A percentile compares a stretch with the other conserved stretches of the same genome.
Conservation (phyloP, 148 eudicot genomes). For the Silene latifolia region DNA sequence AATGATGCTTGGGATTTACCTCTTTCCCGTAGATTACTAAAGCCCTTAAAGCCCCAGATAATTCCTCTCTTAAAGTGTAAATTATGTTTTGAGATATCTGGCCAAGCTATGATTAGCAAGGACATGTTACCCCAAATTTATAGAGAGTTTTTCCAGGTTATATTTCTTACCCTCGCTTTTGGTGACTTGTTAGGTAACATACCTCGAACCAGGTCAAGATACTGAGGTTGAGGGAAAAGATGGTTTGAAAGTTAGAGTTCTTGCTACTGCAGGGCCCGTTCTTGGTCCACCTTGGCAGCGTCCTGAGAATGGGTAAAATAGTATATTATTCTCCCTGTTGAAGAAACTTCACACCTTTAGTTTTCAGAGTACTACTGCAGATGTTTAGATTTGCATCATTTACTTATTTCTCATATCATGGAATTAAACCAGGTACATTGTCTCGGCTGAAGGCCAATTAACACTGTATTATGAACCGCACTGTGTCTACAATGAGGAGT, state of each 20-base stretch:
- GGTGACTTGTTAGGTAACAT: conserved; percentile 48
- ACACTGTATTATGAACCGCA: conserved; percentile 90
- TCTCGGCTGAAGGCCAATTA: conserved; percentile 49
- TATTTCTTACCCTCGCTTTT: not conserved
- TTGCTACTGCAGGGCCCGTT: conserved; percentile 90
- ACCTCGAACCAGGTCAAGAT: conserved; percentile 83
- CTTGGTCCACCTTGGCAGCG: conserved; percentile 99
- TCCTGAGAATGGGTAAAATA: conserved; percentile 84
- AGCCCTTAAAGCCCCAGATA: not conserved
- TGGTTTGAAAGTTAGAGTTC: conserved; percentile 50
- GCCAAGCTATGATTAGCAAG: not conserved
- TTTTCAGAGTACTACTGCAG: not conserved
- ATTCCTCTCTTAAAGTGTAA: not conserved
- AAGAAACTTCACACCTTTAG: not conserved
- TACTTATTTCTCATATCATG: not conserved
- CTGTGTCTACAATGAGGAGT: conserved; percentile 65
- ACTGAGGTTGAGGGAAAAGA: conserved; percentile 52
- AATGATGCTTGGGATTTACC: not conserved
- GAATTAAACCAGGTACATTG: conserved; percentile 51
- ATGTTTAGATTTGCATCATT: not conserved
- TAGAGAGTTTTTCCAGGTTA: not conserved
- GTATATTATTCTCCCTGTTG: not conserved
- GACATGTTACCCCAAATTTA: not conserved
- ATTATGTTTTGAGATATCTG: not conserved
- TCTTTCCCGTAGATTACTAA: not conserved